A percentile compares a stretch with the other conserved stretches of the same genome.
phyloP scores from a whole-genome alignment of 2,329 filamentous ascomycete species.

The Exophiala lecanii-corni region DNA sequence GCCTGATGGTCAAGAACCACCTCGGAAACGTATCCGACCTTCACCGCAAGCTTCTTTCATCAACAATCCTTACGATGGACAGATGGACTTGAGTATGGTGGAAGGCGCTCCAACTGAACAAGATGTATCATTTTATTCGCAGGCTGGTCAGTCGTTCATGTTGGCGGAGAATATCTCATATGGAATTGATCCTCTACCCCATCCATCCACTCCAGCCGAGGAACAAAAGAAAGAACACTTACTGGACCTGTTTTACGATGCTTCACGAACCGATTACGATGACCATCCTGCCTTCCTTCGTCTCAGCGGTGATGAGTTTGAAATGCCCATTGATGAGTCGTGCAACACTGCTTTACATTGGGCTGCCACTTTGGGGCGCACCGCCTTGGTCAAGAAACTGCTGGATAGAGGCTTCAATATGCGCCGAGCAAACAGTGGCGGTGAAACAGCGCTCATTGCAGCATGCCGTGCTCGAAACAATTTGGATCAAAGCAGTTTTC shows the following conservation, averaged over 20 bases:
- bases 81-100: conserved; percentile 18
- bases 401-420: conserved; percentile 83
- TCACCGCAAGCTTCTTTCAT: conserved; percentile 38
- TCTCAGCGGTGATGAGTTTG: conserved; percentile 74
- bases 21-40: conserved; percentile 27
- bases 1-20: conserved; percentile 25
- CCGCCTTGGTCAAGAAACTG: conserved; percentile 74
- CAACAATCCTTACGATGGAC: conserved; percentile 31
- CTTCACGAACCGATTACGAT: conserved; percentile 63
- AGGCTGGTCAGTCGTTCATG: conserved; percentile 27
- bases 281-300: conserved; percentile 73
- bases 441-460: conserved; percentile 89
- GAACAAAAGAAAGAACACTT: conserved; percentile 77
- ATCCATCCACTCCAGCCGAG: conserved; percentile 56
- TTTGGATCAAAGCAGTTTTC: conserved; percentile 83
- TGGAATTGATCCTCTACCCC: conserved; percentile 43
- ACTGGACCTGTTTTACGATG: conserved; percentile 77
- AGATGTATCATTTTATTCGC: conserved; percentile 45
- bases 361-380: conserved; percentile 87
- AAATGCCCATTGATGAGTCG: conserved; percentile 85
- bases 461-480: conserved; percentile 93
- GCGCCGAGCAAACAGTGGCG: conserved; percentile 78
- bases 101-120: conserved; percentile 41
- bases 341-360: conserved; percentile 87
- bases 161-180: conserved; percentile 21